Evolutionary conservation across 1,284 basidiomycete species (phyloP), one percentile per base, ranked within the genome.

Genomic region (Schizophyllum commune): DNA sequence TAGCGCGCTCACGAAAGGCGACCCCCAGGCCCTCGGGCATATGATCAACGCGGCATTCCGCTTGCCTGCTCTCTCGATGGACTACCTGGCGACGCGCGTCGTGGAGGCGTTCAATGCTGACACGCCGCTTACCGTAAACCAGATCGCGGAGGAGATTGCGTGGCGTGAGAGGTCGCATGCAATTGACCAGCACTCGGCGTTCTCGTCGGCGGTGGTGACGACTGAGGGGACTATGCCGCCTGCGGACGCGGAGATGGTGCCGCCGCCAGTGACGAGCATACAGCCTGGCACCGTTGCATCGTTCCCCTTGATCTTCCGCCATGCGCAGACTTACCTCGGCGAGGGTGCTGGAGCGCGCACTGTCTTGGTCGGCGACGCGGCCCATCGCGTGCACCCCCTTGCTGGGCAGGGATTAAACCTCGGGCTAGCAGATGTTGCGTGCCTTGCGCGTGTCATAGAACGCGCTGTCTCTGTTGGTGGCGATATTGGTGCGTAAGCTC

Each of bases 391-490:
- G 4, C 97, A 99, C 70, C 97, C 97, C 0, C 83, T 99, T n/a
- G 96, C 96, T 0, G 97, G 97, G 1, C 97, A 99, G 71, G 97
- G 96, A 0, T 77, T 99, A 53, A 99, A 99, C 72, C 79, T 96
- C 68, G 97, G 96, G 19, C 77, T 99, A 17, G 91, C 82, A 1
- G 96, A 99, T 70, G 93, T 88, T 0, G 81, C 88, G 67, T 82
- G 82, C 59, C 81, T 96, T 20, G 77, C 85, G 1, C 75, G 78
- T 47, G 85, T 84, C 65, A 83, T 96, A 53, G 74, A 84, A 32
- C 68, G 76, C 5, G 80, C 87, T 0, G 68, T 90, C 33, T 65
- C 68, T 17, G 72, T 79, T 6, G 94, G 94, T 5, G 85, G 86
- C 5, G 95, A 96, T 71, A 82, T 96, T 59, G 94, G 94, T 85